These are phyloP conservation scores for Nannochloris sp. DNA, from an alignment of 139 green algal species.

Conservation along the genomic window DNA sequence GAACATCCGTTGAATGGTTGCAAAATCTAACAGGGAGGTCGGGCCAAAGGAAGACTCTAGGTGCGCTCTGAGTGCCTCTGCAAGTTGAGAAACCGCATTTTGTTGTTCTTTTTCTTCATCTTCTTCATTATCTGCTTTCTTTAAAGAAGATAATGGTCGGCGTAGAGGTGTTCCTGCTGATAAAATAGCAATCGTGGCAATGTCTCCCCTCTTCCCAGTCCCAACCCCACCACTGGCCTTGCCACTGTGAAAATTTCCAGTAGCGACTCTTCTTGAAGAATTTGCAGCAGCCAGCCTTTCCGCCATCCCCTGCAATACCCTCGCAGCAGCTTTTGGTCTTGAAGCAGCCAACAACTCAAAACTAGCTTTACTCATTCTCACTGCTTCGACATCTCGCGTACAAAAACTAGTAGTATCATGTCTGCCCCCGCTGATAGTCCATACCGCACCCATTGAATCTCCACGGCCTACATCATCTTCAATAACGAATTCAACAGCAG, in stretches of 20 bases:
- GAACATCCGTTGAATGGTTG: too few relatives aligned
- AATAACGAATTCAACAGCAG: conserved; percentile 17
- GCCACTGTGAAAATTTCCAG: not conserved
- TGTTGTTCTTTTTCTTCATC: too few relatives aligned
- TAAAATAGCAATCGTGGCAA: conserved; percentile 67
- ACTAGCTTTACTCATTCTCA: conserved; percentile 55
- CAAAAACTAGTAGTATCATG: conserved; percentile 65
- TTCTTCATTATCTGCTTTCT: too few relatives aligned
- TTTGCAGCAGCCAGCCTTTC: conserved; percentile 19
- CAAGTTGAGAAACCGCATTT: conserved; percentile 34
- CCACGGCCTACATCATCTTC: conserved; percentile 60
- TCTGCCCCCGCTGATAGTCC: conserved; percentile 42
- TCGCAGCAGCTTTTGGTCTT: conserved; percentile 17
- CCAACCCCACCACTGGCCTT: not conserved
- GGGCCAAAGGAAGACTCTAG: conserved; percentile 40
- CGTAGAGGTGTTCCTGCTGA: conserved; percentile 32
- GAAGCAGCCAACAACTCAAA: conserved; percentile 35
- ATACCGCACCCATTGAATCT: conserved; percentile 63
- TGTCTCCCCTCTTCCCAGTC: conserved; percentile 31
- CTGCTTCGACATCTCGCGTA: conserved; percentile 61
- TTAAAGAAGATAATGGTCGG: not conserved
- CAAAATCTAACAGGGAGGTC: too few relatives aligned
- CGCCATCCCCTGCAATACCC: conserved; percentile 44
- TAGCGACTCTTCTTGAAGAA: not conserved
- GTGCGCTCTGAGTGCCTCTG: conserved; percentile 32